Evolutionary conservation across 768 basidiomycete genomes (phyloP), one percentile per base, ranked within the genome.

Genomic region (Stropharia rugosoannulata): DNA sequence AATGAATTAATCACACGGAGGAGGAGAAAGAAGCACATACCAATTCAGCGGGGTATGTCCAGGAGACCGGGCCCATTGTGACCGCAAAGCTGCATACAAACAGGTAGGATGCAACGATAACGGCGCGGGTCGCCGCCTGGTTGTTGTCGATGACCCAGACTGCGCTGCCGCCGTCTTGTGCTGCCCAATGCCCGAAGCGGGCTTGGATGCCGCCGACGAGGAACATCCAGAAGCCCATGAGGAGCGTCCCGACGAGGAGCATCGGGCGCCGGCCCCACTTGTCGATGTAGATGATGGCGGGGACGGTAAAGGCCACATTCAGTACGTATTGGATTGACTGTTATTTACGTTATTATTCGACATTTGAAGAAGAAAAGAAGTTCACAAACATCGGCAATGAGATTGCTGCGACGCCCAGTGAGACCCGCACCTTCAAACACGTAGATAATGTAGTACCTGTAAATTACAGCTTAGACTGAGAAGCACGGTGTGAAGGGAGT

Each of bases 251-350:
- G 48, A 70, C 71, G 54, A 92, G 73, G 1, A 92, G 74, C 77
- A 91, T 86, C 6, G 89, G 89, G 16, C 89, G 80, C 39, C 89
- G 86, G 55, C 90, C 90, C 86, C 87, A 90, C 69, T 75, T 78
- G 68, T 92, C 90, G 62, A 90, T 88, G 72, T 83, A 89, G 63
- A 79, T 71, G 59, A 80, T 80, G 6, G 79, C 79, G 22, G 79
- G 79, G 27, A 80, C 63, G 16, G 73, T 86, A 38, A 75, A 55
- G 4, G 66, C 72, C 29, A 78, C 76, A 53, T 78, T 80, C 41
- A 80, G 70, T 13, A 80, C 89, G 77, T 68, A 87, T 76, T 81
- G 87, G 11, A 91, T 83, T 8, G 86, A 83, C 72, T 85, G 73
- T 77, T 71, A 4, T 48, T 8, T 37, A 29, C 27, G 22, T 46